These are phyloP conservation scores for Lactifluus subvellereus DNA, from an alignment of 768 basidiomycete species.

Conservation along the genomic window DNA sequence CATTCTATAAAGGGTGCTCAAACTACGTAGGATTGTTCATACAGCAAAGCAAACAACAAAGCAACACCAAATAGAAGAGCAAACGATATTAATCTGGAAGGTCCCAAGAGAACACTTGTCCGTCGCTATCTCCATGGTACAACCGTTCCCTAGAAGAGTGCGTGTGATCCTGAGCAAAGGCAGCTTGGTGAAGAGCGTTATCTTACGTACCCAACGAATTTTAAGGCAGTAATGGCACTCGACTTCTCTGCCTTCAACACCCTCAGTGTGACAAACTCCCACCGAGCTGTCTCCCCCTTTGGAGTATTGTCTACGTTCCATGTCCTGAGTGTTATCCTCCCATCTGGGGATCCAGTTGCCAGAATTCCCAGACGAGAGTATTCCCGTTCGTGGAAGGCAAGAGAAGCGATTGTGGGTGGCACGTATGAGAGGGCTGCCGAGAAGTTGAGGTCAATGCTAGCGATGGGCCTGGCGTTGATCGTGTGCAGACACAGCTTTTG, in stretches of 20 bases:
- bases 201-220: constrained; percentile 64
- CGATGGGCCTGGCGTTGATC: constrained; percentile 77
- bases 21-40: too few relatives aligned
- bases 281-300: constrained; percentile 57
- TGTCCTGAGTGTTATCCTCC: constrained; percentile 72
- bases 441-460: constrained; percentile 54
- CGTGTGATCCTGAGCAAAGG: neutral
- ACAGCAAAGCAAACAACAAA: neutral
- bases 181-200: neutral
- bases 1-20: too few relatives aligned
- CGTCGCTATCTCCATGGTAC: constrained; percentile 60
- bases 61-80: neutral
- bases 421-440: constrained; percentile 41
- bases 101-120: constrained; percentile 52
- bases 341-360: constrained; percentile 74
- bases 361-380: constrained; percentile 72
- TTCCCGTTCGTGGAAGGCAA: constrained; percentile 87
- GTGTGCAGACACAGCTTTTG: constrained; percentile 73
- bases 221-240: constrained; percentile 59
- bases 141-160: constrained; percentile 43
- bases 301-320: constrained; percentile 78
- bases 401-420: constrained; percentile 54
- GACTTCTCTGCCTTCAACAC: constrained; percentile 53
- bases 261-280: constrained; percentile 69
- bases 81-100: constrained; percentile 39